Conservation (phyloP, 257 asterid species). For the Cinchona pubescens region DNA sequence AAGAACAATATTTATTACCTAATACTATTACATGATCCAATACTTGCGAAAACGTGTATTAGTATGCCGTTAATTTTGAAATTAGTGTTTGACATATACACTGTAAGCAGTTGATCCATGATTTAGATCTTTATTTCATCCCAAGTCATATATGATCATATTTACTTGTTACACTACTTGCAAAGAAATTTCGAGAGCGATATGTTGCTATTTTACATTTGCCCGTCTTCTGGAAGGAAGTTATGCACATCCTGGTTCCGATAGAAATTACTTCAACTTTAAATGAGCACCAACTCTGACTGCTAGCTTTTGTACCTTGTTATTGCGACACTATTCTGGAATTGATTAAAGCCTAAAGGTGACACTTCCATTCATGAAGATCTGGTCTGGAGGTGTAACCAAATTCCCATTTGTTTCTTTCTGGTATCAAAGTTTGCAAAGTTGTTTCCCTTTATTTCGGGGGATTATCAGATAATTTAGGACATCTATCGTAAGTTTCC, state of each 20-base stretch:
- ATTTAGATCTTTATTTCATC: not conserved
- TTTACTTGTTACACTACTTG: not conserved
- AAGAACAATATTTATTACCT: too few species aligned
- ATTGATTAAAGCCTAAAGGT: not conserved
- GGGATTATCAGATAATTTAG: too few species aligned
- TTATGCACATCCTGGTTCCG: not conserved
- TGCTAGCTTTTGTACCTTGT: not conserved
- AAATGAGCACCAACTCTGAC: not conserved
- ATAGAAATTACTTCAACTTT: not conserved
- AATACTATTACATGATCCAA: too few species aligned
- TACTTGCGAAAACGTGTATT: too few species aligned
- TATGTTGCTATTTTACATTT: constrained; percentile 1
- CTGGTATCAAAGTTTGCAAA: not conserved
- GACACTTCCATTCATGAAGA: not conserved
- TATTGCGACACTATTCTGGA: not conserved
- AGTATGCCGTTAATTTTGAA: too few species aligned
- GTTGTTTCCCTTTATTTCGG: too few species aligned
- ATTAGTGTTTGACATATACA: too few species aligned
- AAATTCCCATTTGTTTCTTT: not conserved
- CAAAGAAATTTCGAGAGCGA: not conserved
- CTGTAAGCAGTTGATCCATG: constrained; percentile 3
- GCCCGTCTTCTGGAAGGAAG: not conserved
- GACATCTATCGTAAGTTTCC: too few species aligned
- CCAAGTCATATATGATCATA: too few species aligned
- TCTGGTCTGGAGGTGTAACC: not conserved